A percentile compares a stretch with the other conserved stretches of the same genome.
These are phyloP conservation scores for Phytophthora multivora DNA, from an alignment of 352 stramenopile genomes.

Conservation along the genomic window DNA sequence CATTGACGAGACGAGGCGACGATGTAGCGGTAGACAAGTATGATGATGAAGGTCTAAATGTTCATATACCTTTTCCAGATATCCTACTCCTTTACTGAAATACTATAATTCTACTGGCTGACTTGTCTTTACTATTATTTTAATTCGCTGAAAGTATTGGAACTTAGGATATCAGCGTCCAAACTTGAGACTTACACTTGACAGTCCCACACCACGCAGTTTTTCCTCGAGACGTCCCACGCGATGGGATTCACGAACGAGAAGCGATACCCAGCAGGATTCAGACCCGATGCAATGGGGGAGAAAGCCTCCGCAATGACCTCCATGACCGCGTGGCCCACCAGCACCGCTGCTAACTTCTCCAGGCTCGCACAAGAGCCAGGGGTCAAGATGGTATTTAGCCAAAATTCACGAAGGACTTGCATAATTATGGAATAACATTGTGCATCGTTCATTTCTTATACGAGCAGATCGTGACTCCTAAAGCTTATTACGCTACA, in stretches of 20 bases:
- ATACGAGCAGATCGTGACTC: slow-evolving; percentile 53
- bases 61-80: slow-evolving; percentile 2
- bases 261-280: slow-evolving; percentile 7
- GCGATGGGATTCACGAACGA: slow-evolving; percentile 33
- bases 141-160: slow-evolving; percentile 9
- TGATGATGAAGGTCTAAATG: slow-evolving; percentile 15
- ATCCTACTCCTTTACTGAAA: slow-evolving; percentile 4
- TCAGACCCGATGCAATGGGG: slow-evolving; percentile 7
- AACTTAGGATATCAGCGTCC: slow-evolving; percentile 19
- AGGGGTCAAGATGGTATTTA: slow-evolving; percentile 46
- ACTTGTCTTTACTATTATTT: not conserved
- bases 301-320: slow-evolving; percentile 25
- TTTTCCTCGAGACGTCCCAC: slow-evolving; percentile 1
- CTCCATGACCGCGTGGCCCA: slow-evolving; percentile 46
- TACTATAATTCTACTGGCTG: not conserved
- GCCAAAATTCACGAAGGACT: too few species aligned
- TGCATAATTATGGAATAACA: not conserved
- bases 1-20: slow-evolving; percentile 22
- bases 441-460: not conserved
- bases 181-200: slow-evolving; percentile 17
- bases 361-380: slow-evolving; percentile 35
- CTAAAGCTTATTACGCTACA: slow-evolving; percentile 65
- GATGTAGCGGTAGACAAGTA: slow-evolving; percentile 6
- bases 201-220: not conserved
- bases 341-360: slow-evolving; percentile 43